Evolutionary conservation across 1,139 yeast genomes (phyloP), one percentile per base, ranked within the genome.

Genomic region (Hansenula sp.): DNA sequence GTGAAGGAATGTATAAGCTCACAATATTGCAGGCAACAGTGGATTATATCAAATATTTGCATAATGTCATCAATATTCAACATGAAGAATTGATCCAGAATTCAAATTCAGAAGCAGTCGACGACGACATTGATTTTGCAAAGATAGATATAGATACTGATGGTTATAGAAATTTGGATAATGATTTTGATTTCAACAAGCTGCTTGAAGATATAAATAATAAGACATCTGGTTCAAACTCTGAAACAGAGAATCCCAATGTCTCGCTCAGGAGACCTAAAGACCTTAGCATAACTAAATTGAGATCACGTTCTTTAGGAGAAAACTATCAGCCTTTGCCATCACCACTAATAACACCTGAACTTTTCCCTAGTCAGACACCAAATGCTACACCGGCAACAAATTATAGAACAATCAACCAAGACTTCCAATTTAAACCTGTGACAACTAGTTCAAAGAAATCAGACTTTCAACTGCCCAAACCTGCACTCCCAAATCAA

Each of bases 11-110:
- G 78, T 88, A 86, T 64, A 86, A 86, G 60, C 71, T 86, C 46
- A 86, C 89, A 13, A 84, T 86, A 24, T 64, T 86, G 36, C 88
- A 85, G 60, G 82, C 88, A 18, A 79, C 92, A 1, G 95, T 86
- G 22, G 90, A 84, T 52, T 85, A 86, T 56, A 80, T 86, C 45
- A 69, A 78, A 46, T 83, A 83, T 55, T 66, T 86, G 37, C 89
- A 84, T 56, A 70, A 73, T 42, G 71, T 79, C 11, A 69, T 80
- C 32, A 68, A 69, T 44, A 61, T 72, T 43, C 79, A 75, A 52
- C 65, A 66, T 44, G 56, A 62, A 43, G 55, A 74, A 49, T 44
- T 27, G 13, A 21, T 7, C 9, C 6, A 21, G 9, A 21, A 21
- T 21, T 21, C 24, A 21, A 7, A 21, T 21, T 9, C 24, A 21